Base-by-base conservation (phyloP, 352 stramenopile genomes). In the Pythium coloratum region DNA sequence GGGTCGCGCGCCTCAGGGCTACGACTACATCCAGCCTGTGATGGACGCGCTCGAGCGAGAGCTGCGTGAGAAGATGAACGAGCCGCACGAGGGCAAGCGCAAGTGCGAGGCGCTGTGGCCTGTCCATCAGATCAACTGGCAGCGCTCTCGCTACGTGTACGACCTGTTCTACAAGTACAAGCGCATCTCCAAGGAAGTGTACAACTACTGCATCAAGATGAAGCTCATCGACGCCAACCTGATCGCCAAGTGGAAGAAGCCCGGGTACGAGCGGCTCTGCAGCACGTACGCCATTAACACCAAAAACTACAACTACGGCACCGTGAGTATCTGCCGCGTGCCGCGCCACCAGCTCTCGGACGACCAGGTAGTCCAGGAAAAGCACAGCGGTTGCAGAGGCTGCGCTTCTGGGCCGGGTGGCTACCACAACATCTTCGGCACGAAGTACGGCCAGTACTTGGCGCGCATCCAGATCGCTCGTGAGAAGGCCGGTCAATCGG, bases 181-280 rank as follows among this genome's bases (percentile, higher is more conserved):
- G 28, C 87, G 88, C 59, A 99, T 99, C 67, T 91, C 80, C 26
- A 90, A 91, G 47, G 88, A 98, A 57, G 94, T 99, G 6, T 99
- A 99, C 77, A 96, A 99, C 66, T 99, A 99, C 80, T 99, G 97
- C 78, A 80, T 99, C 54, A 73, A 77, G 32, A 82, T 80, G 59
- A 98, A 98, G 76, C 73, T 99, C 26, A 88, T 98, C 42, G 98
- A 99, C 84, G 95, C 92, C 3, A 97, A 89, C 26, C 77, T 99
- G 14, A 99, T 99, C 68, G 97, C 97, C 70, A 99, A 99, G 77
- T 99, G 98, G 98, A 99, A 99, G 76, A 99, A 99, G 66, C 91
- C 94, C 14, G 97, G 98, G 33, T 99, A 99, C 75, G 97, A 99
- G 76, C 81, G 94, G 5, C 88, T 99, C 10, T 99, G 98, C 77